phyloP scores from a whole-genome alignment of 2,329 filamentous ascomycete genomes.

The Aureobasidium subglaciale region DNA sequence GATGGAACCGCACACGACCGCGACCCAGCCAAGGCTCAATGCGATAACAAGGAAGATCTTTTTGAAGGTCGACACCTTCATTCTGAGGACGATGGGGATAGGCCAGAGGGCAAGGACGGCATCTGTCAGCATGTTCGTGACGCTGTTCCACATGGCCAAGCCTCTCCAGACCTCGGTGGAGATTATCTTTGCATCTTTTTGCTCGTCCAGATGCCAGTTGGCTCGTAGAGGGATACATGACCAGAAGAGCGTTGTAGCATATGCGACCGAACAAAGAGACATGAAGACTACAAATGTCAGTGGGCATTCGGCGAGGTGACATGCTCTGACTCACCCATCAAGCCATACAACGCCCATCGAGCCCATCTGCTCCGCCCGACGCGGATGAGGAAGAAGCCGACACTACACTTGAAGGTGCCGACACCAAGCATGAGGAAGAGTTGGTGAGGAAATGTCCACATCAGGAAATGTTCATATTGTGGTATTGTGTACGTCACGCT shows the following conservation, averaged over 20 bases:
- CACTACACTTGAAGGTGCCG: not conserved
- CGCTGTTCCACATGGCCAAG: not conserved
- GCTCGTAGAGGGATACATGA: not conserved
- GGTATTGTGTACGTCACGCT: not conserved
- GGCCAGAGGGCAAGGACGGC: not conserved
- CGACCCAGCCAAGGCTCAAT: not conserved
- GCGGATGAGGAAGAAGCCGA: not conserved
- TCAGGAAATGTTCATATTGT: not conserved
- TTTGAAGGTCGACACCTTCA: not conserved
- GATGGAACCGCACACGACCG: not conserved
- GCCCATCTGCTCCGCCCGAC: not conserved
- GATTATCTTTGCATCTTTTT: not conserved
- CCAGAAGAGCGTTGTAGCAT: not conserved
- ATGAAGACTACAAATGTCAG: not conserved
- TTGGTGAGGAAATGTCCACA: not conserved
- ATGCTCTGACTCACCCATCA: not conserved
- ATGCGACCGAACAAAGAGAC: not conserved
- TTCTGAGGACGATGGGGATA: not conserved
- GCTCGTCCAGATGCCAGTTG: conserved; percentile 4
- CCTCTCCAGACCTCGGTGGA: not conserved
- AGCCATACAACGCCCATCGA: not conserved
- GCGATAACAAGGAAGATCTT: not conserved
- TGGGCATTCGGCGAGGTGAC: too few relatives aligned
- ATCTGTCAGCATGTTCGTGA: not conserved
- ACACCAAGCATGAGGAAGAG: not conserved